Conservation (phyloP, 2,329 filamentous ascomycete genomes). For the Clonostachys rosea region DNA sequence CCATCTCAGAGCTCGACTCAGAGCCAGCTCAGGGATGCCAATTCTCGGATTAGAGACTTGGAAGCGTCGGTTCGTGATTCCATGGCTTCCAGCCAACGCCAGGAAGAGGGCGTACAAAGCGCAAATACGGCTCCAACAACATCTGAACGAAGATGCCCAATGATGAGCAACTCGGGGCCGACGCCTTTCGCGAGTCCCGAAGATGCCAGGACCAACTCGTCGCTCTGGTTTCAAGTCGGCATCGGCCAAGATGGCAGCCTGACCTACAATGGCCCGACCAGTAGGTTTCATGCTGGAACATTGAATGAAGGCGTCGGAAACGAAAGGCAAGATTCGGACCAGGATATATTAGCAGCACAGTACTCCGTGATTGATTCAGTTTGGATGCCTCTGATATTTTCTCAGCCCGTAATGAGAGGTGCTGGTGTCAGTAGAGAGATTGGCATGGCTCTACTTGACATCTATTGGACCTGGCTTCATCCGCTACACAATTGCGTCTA, state of each 20-base stretch:
- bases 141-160: no score
- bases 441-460: constrained; percentile 9
- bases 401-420: constrained; percentile 6
- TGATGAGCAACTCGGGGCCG: not conserved
- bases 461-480: constrained; percentile 14
- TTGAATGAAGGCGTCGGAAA: not conserved
- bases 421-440: constrained; percentile 5
- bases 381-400: constrained; percentile 4
- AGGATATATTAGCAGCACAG: constrained; percentile 1
- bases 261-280: constrained; percentile 12
- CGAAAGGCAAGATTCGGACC: not conserved
- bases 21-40: not conserved
- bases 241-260: constrained; percentile 10
- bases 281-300: constrained; percentile 10
- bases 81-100: no score
- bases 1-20: not conserved
- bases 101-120: no score
- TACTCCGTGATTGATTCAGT: constrained; percentile 7
- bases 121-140: not conserved
- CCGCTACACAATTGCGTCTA: constrained; percentile 12
- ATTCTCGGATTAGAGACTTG: not conserved
- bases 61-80: no score
- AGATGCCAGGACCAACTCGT: constrained; percentile 1
- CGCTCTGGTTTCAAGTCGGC: constrained; percentile 10
- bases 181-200: not conserved